A percentile compares a stretch with the other conserved stretches of the same genome.
These are phyloP conservation scores for Fusarium algeriense DNA, from an alignment of 2,329 filamentous ascomycete species.

Conservation along the genomic window DNA sequence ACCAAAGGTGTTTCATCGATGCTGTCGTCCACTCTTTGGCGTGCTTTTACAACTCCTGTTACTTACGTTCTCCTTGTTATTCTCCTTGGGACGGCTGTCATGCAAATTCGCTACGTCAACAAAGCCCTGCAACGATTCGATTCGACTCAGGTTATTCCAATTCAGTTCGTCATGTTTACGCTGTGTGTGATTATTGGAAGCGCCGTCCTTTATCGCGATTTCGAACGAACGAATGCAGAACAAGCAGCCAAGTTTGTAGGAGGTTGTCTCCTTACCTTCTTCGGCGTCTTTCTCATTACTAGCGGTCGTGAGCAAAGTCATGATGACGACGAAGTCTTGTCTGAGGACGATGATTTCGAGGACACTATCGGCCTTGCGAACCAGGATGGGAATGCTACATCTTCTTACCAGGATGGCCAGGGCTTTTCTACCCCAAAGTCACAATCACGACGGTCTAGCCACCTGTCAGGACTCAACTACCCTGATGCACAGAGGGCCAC, in stretches of 20 bases:
- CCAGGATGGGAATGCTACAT: constrained; percentile 56
- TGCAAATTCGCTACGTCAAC: constrained; percentile 98
- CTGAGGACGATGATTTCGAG: constrained; percentile 70
- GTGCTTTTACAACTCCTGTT: constrained; percentile 90
- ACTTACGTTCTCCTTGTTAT: constrained; percentile 88
- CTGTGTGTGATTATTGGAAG: constrained; percentile 95
- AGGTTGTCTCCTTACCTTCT: constrained; percentile 91
- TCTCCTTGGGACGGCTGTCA: constrained; percentile 84
- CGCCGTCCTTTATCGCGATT: constrained; percentile 93
- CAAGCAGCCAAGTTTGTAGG: constrained; percentile 88
- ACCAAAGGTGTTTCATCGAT: constrained; percentile 98
- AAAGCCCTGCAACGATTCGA: constrained; percentile 89
- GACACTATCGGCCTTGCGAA: constrained; percentile 71
- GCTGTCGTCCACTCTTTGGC: constrained; percentile 89
- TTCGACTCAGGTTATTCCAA: constrained; percentile 97
- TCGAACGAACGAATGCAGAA: constrained; percentile 81
- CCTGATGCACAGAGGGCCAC: constrained; percentile 54
- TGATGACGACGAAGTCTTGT: constrained; percentile 66
- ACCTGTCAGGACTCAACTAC: constrained; percentile 61
- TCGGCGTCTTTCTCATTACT: constrained; percentile 97
- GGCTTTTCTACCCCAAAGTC: constrained; percentile 43
- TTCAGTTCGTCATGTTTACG: constrained; percentile 97
- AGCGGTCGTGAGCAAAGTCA: constrained; percentile 76
- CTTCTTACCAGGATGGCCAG: constrained; percentile 34
- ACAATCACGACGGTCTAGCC: constrained; percentile 63